A percentile compares a stretch with the other conserved stretches of the same genome.
These are phyloP conservation scores for Domatiomyces globalis DNA, from an alignment of 2,329 filamentous ascomycete genomes.

Conservation along the genomic window DNA sequence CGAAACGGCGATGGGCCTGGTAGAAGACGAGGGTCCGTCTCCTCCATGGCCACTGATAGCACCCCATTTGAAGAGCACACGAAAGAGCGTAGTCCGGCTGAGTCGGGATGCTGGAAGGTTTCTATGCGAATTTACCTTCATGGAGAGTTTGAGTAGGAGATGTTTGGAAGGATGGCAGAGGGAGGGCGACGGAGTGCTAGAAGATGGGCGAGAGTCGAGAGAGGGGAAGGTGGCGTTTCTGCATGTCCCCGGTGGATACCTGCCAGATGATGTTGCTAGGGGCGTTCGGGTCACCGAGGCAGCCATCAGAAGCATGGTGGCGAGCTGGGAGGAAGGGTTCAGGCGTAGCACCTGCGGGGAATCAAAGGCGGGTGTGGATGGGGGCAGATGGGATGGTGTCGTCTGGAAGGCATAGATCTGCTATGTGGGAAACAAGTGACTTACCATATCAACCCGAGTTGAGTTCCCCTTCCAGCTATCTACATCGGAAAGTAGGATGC, in stretches of 20 bases:
- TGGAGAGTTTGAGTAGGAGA: slow-evolving; percentile 27
- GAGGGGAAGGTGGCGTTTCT: slow-evolving; percentile 47
- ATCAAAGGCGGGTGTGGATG: not conserved
- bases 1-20: slow-evolving; percentile 5
- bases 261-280: slow-evolving; percentile 31
- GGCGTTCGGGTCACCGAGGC: slow-evolving; percentile 29
- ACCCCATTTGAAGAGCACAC: not conserved
- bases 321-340: slow-evolving; percentile 24
- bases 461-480: not conserved
- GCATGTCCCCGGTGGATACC: slow-evolving; percentile 52
- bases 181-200: slow-evolving; percentile 7
- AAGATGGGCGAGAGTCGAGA: slow-evolving; percentile 4
- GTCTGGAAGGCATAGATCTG: slow-evolving; percentile 1
- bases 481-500: not conserved
- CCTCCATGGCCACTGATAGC: not conserved
- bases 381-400: slow-evolving; percentile 2
- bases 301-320: slow-evolving; percentile 30
- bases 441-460: not conserved
- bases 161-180: slow-evolving; percentile 20
- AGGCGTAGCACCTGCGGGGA: slow-evolving; percentile 1
- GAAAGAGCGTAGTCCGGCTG: not conserved
- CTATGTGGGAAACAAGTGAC: not conserved
- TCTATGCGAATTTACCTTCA: slow-evolving; percentile 68
- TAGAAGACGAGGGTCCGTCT: not conserved
- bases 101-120: slow-evolving; percentile 54